Base-by-base conservation (phyloP, 768 basidiomycete species). In the Cubamyces lactineus region DNA sequence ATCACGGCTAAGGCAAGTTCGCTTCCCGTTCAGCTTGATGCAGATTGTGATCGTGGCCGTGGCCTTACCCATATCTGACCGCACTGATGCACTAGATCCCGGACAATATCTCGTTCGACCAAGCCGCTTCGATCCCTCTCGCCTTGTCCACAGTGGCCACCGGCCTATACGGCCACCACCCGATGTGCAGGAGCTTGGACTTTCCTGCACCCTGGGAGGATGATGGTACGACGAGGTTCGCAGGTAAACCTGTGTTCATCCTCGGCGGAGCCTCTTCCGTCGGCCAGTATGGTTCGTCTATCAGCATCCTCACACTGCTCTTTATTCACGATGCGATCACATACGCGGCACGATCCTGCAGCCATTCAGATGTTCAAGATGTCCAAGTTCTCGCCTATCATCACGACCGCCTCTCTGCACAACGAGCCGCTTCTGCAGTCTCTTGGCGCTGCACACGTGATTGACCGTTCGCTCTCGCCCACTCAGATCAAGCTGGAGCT, bases 61-160 rank as follows among this genome's bases (percentile, higher is more conserved):
- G n/a, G n/a, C n/a, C n/a, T n/a, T n/a, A n/a, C n/a, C n/a, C n/a
- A n/a, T n/a, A n/a, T n/a, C n/a, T n/a, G n/a, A n/a, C n/a, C n/a
- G n/a, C n/a, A n/a, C n/a, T 7, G 5, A 6, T 48, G 1, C 40
- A 7, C 6, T 45, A 76, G 74, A 76, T 80, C 11, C 81, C 80
- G 1, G 43, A 60, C 17, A 75, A 74, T 42, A 34, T 81, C 19
- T 70, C 72, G 0, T 74, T 75, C 61, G 79, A 79, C 15, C 66
- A 80, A 41, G 82, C 78, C 0, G 71, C 80, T 0, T 73, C 80
- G 5, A 65, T 82, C 17, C 79, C 82, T 2, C 69, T 78, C 11
- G 76, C 67, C 0, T 59, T 80, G 5, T 72, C 74, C 3, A 77
- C 79, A 2, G 79, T 78, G 1, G 75, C 70, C 6, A 48, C 73